A percentile compares a stretch with the other conserved stretches of the same genome.
Evolutionary conservation across 257 asterid species (phyloP).

Genomic region (Nicotiana obtusifolia): DNA sequence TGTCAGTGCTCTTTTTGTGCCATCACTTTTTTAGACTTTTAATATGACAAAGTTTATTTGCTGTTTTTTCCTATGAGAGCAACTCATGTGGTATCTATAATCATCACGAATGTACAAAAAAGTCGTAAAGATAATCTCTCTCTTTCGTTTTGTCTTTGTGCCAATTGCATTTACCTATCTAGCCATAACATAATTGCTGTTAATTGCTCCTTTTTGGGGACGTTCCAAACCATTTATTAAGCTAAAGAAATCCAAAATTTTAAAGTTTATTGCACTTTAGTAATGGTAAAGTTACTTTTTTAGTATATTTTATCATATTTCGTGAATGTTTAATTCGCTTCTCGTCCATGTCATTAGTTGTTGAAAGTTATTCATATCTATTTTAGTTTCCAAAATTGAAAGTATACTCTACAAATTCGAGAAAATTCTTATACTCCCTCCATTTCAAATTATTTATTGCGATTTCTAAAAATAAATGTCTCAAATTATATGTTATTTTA

Average conservation of each 20-base stretch:
- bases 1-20: neutral
- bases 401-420: too few relatives aligned
- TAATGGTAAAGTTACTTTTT: neutral
- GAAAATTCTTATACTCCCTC: too few relatives aligned
- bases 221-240: neutral
- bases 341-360: neutral
- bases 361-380: too few relatives aligned
- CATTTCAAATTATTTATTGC: too few relatives aligned
- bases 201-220: neutral
- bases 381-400: neutral
- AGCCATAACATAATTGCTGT: neutral
- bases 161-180: neutral
- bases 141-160: neutral
- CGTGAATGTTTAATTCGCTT: neutral
- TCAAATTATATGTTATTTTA: too few relatives aligned
- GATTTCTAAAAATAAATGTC: too few relatives aligned
- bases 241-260: neutral
- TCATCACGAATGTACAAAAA: neutral
- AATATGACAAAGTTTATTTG: neutral
- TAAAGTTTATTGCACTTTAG: too few relatives aligned
- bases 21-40: neutral
- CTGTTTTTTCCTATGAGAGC: neutral
- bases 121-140: neutral
- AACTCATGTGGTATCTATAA: neutral
- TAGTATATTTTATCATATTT: neutral